Base-by-base conservation (phyloP, 495 filamentous ascomycete species). In the Hypoxylon subgilvum region DNA sequence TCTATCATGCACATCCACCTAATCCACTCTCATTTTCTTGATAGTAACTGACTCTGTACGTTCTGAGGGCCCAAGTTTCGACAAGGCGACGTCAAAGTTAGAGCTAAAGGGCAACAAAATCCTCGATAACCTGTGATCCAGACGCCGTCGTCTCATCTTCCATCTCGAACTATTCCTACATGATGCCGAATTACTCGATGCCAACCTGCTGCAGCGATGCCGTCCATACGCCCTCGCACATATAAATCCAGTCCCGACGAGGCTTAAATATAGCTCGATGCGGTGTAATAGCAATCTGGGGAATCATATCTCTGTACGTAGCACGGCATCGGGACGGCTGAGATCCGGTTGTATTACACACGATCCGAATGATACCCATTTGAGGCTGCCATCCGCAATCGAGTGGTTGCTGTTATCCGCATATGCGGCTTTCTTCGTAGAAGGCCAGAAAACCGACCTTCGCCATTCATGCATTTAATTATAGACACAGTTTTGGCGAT, bases 311-410 rank as follows among this genome's bases (percentile, higher is more conserved):
- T 21, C 52, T 56, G 47, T 32, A 32, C 5, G 47, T 56, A 56
- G 52, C 18, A 46, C 52, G 25, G 18, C 16, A 41, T 41, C 52
- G 52, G 52, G 34, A 56, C 9, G 18, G 6, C 6, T 47, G 25
- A 25, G 42, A 56, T 47, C 52, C 52, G 52, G 43, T 18, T 46
- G 27, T 19, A 25, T 30, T 23, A 23, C n/a, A 41, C 38, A 45
- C 12, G 22, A 45, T 19, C 12, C 34, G 41, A 38, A 32, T 55
- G 1, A 6, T 47, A 56, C n/a, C n/a, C n/a, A n/a, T 40, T 41
- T 41, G 41, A 41, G 41, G 42, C 32, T 25, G 13, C 14, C 0
- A 1, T 13, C 16, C 13, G 51, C 42, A 14, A 30, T 47, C 14
- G 42, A 48, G n/a, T 56, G 43, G 43, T 23, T 6, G 10, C 14